Evolutionary conservation across 2,329 filamentous ascomycete genomes (phyloP), one percentile per base, ranked within the genome.

Genomic region (Fusarium poae): DNA sequence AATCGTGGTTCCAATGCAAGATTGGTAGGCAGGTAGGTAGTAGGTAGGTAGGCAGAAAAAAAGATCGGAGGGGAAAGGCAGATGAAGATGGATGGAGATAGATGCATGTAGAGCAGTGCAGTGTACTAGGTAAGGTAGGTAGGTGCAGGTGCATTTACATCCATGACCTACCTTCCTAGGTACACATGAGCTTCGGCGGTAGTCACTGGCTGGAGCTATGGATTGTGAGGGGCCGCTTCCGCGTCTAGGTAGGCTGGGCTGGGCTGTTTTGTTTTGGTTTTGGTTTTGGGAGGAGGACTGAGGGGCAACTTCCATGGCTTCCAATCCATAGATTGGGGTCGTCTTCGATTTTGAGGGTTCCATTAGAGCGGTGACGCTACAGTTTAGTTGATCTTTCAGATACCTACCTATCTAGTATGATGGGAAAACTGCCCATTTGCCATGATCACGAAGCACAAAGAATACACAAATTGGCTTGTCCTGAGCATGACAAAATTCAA

Each of bases 31-130:
- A 45, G 46, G n/a, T n/a, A n/a, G n/a, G n/a, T n/a, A n/a, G n/a
- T 25, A n/a, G 66, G 61, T 56, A 62, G 66, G 66, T 57, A 44
- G 53, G 60, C 23, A 46, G 48, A 27, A 54, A 52, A 45, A 62
- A 46, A 35, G 57, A 60, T 67, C 57, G 59, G 51, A 64, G 61
- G 42, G 34, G 32, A 45, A 40, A 44, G 54, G 25, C 44, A 53
- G 57, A 63, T 44, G 67, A 65, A 63, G 66, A 59, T 67, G 66
- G 57, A 70, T 63, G 66, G 48, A 59, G 57, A 67, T 59, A 67
- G 50, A 51, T 63, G 46, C 49, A 50, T 39, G 46, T n/a, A 51
- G 48, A 40, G 34, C 32, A 49, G 29, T 32, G 25, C 8, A 45
- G 34, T 37, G 34, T 37, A 37, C 34, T 15, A 12, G n/a, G n/a